Percentiles rank a stretch among this genome's conserved stretches.
These are phyloP conservation scores for Capronia americana DNA, from an alignment of 2,329 filamentous ascomycete genomes.

Conservation along the genomic window DNA sequence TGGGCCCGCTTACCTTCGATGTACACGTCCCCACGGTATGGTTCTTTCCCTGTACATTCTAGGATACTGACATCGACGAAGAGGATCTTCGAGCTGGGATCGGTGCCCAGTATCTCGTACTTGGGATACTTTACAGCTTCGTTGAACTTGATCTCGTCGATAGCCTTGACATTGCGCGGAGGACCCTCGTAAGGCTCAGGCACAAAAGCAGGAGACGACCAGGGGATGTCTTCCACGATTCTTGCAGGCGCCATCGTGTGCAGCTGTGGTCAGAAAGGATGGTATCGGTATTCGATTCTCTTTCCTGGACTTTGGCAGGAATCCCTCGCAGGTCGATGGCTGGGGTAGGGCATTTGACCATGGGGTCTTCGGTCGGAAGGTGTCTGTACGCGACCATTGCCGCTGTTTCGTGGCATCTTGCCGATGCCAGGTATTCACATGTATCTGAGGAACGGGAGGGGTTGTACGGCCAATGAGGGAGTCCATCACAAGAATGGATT, in stretches of 20 bases:
- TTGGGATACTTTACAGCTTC: constrained; percentile 44
- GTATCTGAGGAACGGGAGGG: constrained; percentile 9
- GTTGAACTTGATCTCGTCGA: constrained; percentile 45
- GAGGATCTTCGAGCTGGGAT: constrained; percentile 45
- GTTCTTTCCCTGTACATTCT: constrained; percentile 48
- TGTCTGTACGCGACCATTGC: constrained; percentile 9
- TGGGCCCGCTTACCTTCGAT: constrained; percentile 45
- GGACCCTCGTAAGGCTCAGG: constrained; percentile 38
- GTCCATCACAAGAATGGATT: background rate
- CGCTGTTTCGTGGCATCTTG: background rate
- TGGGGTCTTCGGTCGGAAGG: background rate
- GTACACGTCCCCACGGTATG: constrained; percentile 50
- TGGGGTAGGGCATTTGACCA: background rate
- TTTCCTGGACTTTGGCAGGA: background rate
- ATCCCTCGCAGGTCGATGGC: background rate
- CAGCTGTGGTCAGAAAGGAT: background rate
- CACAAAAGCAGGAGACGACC: constrained; percentile 24
- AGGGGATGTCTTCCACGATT: constrained; percentile 23
- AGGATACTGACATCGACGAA: constrained; percentile 51
- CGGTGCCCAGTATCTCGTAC: constrained; percentile 47
- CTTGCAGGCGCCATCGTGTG: constrained; percentile 27
- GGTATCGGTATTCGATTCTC: background rate
- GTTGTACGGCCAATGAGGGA: background rate
- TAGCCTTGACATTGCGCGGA: constrained; percentile 40
- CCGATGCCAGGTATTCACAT: constrained; percentile 7